These are phyloP conservation scores for Triangularia verruculosa DNA, from an alignment of 2,329 filamentous ascomycete species.

Conservation along the genomic window DNA sequence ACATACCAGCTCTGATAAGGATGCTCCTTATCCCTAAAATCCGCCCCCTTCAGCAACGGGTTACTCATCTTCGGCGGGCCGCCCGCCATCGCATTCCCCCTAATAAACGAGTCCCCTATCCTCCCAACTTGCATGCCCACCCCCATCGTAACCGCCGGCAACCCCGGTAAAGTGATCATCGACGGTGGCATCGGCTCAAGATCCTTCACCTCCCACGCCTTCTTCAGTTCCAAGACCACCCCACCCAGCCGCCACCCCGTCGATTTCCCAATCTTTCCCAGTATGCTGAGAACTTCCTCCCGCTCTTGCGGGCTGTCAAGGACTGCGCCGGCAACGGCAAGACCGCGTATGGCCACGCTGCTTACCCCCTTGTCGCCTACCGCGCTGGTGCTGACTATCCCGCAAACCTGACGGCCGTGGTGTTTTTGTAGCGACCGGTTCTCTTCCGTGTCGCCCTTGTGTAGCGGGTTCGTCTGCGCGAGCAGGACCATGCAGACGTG, in stretches of 20 bases:
- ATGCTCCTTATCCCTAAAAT: not conserved
- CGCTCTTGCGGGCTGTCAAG: slow-evolving; percentile 69
- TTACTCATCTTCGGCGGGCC: not conserved
- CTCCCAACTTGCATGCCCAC: not conserved
- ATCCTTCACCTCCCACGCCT: slow-evolving; percentile 57
- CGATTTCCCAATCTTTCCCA: slow-evolving; percentile 70
- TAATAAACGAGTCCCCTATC: not conserved
- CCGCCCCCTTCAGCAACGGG: not conserved
- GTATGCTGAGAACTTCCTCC: slow-evolving; percentile 73
- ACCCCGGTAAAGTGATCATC: not conserved
- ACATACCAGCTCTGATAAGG: not conserved
- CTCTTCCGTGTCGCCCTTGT: slow-evolving; percentile 57
- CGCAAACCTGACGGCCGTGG: slow-evolving; percentile 83
- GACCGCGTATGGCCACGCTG: slow-evolving; percentile 72
- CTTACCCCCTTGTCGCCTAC: slow-evolving; percentile 66
- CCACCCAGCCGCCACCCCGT: slow-evolving; percentile 76
- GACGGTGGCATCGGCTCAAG: not conserved
- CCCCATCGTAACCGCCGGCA: not conserved
- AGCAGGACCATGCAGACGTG: slow-evolving; percentile 82
- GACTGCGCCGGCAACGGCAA: slow-evolving; percentile 73
- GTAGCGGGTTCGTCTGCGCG: slow-evolving; percentile 72
- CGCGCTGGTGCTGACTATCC: slow-evolving; percentile 81
- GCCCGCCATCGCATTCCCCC: not conserved
- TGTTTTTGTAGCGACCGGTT: slow-evolving; percentile 68
- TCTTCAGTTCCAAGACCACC: slow-evolving; percentile 69